phyloP scores from a whole-genome alignment of 2,329 filamentous ascomycete genomes.

The Xylariales sp. region DNA sequence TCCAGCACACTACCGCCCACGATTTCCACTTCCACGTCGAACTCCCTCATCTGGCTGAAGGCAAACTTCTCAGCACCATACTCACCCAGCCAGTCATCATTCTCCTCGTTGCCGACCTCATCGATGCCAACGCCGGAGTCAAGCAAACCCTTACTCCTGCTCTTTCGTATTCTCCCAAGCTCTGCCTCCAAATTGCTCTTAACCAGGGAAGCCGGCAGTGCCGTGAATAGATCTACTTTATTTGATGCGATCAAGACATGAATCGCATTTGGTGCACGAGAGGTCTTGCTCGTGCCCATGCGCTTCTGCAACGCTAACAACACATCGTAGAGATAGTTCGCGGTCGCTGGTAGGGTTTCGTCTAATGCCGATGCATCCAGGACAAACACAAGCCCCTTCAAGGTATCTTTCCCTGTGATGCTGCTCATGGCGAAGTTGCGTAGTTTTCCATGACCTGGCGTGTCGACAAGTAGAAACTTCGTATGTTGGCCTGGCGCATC shows the following conservation, averaged over 20 bases:
- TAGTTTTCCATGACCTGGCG: constrained; percentile 92
- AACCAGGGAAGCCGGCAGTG: constrained; percentile 73
- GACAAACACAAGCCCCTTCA: constrained; percentile 70
- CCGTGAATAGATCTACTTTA: constrained; percentile 93
- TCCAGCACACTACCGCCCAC: constrained; percentile 68
- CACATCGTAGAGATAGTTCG: constrained; percentile 82
- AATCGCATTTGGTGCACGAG: constrained; percentile 55
- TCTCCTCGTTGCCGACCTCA: constrained; percentile 59
- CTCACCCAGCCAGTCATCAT: constrained; percentile 80
- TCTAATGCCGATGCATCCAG: constrained; percentile 75
- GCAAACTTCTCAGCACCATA: constrained; percentile 72
- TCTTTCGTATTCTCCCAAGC: constrained; percentile 70
- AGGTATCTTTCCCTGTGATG: constrained; percentile 25
- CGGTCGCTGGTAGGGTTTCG: constrained; percentile 64
- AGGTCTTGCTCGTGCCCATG: constrained; percentile 49
- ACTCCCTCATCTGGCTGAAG: constrained; percentile 79
- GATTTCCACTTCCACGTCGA: constrained; percentile 73
- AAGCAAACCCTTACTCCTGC: constrained; percentile 73
- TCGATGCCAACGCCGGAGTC: constrained; percentile 72
- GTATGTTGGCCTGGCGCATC: constrained; percentile 52
- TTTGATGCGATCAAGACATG: constrained; percentile 85
- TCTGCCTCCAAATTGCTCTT: constrained; percentile 73
- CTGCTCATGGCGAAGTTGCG: constrained; percentile 61
- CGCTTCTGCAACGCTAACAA: constrained; percentile 79
- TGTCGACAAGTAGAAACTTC: constrained; percentile 77